Conservation (phyloP, 768 basidiomycete genomes). For the Panus rudis region DNA sequence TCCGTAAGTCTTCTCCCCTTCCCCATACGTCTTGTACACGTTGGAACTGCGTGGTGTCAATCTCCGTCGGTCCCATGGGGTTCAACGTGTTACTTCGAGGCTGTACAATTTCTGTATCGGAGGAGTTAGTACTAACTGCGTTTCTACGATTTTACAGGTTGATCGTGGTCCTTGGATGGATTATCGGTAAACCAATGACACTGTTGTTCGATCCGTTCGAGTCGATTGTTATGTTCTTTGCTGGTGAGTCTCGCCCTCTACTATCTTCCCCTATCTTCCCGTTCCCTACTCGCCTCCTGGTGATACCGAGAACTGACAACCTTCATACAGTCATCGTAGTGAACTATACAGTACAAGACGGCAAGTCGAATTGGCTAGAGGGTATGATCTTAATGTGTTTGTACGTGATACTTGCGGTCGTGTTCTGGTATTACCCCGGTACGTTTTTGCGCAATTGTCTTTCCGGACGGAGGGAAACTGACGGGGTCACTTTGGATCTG, state of each 20-base stretch:
- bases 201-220: slow-evolving; percentile 87
- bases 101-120: too few species aligned
- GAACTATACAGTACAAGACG: slow-evolving; percentile 80
- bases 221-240: slow-evolving; percentile 47
- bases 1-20: slow-evolving; percentile 33
- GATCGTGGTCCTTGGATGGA: slow-evolving; percentile 77
- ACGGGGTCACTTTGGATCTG: not conserved
- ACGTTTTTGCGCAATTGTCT: not conserved
- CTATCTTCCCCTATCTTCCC: not conserved
- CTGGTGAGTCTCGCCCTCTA: slow-evolving; percentile 28
- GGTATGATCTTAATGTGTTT: slow-evolving; percentile 71
- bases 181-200: slow-evolving; percentile 68
- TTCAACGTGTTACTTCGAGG: too few species aligned
- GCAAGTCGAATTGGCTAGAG: slow-evolving; percentile 91
- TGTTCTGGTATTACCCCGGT: slow-evolving; percentile 50
- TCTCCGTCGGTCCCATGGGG: too few species aligned
- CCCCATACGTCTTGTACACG: not conserved
- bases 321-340: slow-evolving; percentile 28
- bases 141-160: slow-evolving; percentile 31
- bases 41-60: too few species aligned
- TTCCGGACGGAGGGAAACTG: not conserved
- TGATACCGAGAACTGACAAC: slow-evolving; percentile 34
- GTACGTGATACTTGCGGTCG: slow-evolving; percentile 49
- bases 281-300: not conserved
- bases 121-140: too few species aligned